Evolutionary conservation across 345 rosid genomes (phyloP), one percentile per base, ranked within the genome.

Genomic region (Lumnitzera littorea): DNA sequence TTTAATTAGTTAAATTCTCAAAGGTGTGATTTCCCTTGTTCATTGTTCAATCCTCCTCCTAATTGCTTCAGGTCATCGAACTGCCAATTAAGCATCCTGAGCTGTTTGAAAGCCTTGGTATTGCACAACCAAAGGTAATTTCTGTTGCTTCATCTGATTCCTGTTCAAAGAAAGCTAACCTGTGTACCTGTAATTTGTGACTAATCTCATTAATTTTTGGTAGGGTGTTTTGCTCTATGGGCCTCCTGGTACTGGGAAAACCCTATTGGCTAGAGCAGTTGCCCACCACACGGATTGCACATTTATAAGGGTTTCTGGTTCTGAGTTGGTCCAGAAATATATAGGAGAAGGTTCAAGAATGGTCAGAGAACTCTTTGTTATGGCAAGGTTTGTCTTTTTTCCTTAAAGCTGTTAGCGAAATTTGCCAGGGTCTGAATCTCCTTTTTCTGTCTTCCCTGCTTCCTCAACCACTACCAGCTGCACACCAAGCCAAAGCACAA

Each of bases 201-300:
- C 54, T 24, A 49, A 13, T 46, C 16, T 49, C 36, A 14, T 36
- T 36, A 36, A 4, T 4, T 36, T 36, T 67, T 17, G 31, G 47
- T 67, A 94, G 99, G 99, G 99, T 63, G 99, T 94, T 60, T 74
- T 94, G 73, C 78, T 94, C 15, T 94, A 94, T 78, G 99, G 99
- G 27, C 99, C 99, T 25, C 99, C 99, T 54, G 99, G 99, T 62
- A 94, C 99, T 56, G 99, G 99, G 53, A 94, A 94, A 76, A 94
- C 99, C 13, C 71, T 94, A 56, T 72, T 94, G 84, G 99, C 99
- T 51, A 83, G 99, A 68, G 99, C 99, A 48, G 99, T 94, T 62
- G 99, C 99, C 36, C 99, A 94, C 76, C 99, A 94, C 73, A 94
- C 99, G 48, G 97, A 94, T 74, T 94, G 97, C 77, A 94, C 99